phyloP scores from a whole-genome alignment of 2,329 filamentous ascomycete genomes.

The Paraphaeosphaeria minitans region DNA sequence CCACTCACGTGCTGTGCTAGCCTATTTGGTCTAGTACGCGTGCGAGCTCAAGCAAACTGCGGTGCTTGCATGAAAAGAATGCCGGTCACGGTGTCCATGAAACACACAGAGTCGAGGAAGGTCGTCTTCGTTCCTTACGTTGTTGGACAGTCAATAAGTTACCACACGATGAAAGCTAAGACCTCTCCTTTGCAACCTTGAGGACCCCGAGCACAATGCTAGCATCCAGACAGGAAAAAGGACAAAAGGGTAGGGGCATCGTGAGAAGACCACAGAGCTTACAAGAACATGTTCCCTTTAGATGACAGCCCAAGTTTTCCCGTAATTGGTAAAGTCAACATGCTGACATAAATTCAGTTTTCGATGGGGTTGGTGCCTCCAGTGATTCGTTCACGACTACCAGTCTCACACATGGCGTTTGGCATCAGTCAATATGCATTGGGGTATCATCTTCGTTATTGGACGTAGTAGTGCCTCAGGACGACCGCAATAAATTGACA shows the following conservation, averaged over 20 bases:
- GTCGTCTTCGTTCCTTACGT: not conserved
- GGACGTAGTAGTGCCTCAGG: not conserved
- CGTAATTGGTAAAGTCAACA: no score
- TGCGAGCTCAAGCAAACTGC: no score
- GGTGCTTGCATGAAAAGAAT: not conserved
- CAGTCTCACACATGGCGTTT: not conserved
- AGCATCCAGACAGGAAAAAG: no score
- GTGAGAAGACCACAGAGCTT: no score
- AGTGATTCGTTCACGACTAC: not conserved
- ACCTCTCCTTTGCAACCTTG: not conserved
- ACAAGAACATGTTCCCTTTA: no score
- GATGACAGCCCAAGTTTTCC: no score
- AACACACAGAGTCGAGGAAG: not conserved
- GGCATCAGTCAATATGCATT: not conserved
- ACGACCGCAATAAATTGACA: not conserved
- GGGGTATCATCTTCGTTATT: not conserved
- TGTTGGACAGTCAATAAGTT: not conserved
- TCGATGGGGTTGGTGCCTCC: not conserved
- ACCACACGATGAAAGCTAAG: no score
- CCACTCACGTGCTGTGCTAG: conserved; percentile 7
- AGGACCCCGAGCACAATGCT: not conserved
- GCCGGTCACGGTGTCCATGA: not conserved
- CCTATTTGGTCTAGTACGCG: not conserved
- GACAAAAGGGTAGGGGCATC: no score
- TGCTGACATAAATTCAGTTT: not conserved